Evolutionary conservation across 2,329 filamentous ascomycete genomes (phyloP).

Genomic region (Albophoma yamanashiensis): DNA sequence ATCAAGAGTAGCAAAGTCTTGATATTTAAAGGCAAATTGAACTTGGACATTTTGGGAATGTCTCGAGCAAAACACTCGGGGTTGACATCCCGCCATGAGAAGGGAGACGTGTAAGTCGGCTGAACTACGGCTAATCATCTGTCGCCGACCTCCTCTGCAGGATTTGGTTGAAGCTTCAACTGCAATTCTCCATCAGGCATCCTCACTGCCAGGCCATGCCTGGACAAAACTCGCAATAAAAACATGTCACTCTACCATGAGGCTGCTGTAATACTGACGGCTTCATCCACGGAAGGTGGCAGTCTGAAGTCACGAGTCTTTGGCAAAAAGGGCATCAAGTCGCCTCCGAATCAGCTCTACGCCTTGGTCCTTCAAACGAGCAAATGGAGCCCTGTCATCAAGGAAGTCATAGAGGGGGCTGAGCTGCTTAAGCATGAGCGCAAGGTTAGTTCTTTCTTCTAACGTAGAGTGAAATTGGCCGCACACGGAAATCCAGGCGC

Average conservation of each 20-base stretch:
- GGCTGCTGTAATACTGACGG: constrained; percentile 62
- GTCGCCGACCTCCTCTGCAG: background rate
- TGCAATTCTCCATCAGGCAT: constrained; percentile 1
- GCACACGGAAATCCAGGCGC: background rate
- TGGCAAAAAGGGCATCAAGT: constrained; percentile 61
- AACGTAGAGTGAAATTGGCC: background rate
- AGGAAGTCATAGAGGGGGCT: constrained; percentile 79
- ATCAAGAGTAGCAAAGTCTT: background rate
- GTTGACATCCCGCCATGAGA: no score
- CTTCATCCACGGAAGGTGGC: constrained; percentile 45
- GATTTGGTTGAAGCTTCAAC: background rate
- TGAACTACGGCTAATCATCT: constrained; percentile 4
- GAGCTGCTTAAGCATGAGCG: constrained; percentile 68
- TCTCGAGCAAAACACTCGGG: no score
- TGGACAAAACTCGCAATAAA: background rate
- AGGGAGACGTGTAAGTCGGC: constrained; percentile 6
- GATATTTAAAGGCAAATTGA: background rate
- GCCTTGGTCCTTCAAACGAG: constrained; percentile 76
- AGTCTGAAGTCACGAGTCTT: constrained; percentile 85
- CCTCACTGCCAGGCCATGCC: background rate
- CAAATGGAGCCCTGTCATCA: constrained; percentile 82
- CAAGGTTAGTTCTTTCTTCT: constrained; percentile 56
- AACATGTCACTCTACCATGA: constrained; percentile 93
- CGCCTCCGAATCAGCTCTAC: constrained; percentile 71
- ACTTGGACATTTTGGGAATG: background rate